Conservation (phyloP, 371 early-diverging fungal species). For the Mortierella sp. region DNA sequence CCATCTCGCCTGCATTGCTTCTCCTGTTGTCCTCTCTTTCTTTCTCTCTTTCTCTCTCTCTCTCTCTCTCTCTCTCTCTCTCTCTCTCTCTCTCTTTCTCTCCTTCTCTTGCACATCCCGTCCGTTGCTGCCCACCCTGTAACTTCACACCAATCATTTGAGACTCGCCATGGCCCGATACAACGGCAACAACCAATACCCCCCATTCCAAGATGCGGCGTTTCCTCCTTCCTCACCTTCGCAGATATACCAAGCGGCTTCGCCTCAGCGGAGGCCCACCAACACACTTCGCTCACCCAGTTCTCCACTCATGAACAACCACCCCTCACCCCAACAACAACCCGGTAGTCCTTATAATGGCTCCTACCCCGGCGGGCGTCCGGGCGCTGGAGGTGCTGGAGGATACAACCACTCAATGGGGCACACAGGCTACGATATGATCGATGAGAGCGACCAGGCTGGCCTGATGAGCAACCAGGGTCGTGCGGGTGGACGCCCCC, state of each 20-base stretch:
- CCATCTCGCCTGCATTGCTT: no score
- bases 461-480: slow-evolving; percentile 43
- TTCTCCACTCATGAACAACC: slow-evolving; percentile 11
- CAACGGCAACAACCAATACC: slow-evolving; percentile 22
- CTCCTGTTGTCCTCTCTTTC: slow-evolving; percentile 6
- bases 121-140: not conserved
- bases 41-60: no score
- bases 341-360: slow-evolving; percentile 1
- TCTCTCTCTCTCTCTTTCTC: not conserved
- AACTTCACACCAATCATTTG: not conserved
- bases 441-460: slow-evolving; percentile 33
- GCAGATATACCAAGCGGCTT: slow-evolving; percentile 20
- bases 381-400: no score
- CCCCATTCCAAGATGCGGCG: slow-evolving; percentile 11
- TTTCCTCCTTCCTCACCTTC: slow-evolving; percentile 2
- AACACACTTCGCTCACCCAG: slow-evolving; percentile 25
- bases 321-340: slow-evolving; percentile 11
- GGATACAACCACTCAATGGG: slow-evolving; percentile 15
- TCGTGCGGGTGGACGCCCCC: slow-evolving; percentile 24
- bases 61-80: not conserved
- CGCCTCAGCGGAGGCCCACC: slow-evolving; percentile 20
- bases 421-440: slow-evolving; percentile 25
- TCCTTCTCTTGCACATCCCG: not conserved
- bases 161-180: not conserved
- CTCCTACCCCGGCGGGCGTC: no score